A percentile compares a stretch with the other conserved stretches of the same genome.
phyloP scores from a whole-genome alignment of 306 rosid genomes.

The Prunus armeniaca region DNA sequence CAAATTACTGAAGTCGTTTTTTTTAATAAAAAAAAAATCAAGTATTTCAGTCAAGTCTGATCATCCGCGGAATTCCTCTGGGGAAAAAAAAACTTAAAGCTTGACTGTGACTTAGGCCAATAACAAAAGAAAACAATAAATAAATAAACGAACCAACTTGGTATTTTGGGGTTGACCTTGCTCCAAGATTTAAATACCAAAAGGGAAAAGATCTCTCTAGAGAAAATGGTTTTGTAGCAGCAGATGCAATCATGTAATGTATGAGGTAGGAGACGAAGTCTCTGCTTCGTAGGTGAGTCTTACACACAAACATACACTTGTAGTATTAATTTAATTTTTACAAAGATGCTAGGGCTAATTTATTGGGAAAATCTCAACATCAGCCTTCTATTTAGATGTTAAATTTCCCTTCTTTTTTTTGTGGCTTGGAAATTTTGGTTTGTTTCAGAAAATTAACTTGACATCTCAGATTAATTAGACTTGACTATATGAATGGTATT shows the following conservation, averaged over 20 bases:
- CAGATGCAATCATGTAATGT: not conserved
- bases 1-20: not conserved
- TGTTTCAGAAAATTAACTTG: too few relatives aligned
- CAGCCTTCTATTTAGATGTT: too few relatives aligned
- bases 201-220: not conserved
- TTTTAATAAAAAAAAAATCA: not conserved
- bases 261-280: not conserved
- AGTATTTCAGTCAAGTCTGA: conserved; percentile 4
- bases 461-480: too few relatives aligned
- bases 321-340: too few relatives aligned
- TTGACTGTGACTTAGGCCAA: not conserved
- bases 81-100: not conserved
- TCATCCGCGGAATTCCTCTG: conserved; percentile 2
- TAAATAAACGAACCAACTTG: not conserved
- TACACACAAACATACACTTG: not conserved
- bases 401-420: too few relatives aligned
- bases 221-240: not conserved
- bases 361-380: too few relatives aligned
- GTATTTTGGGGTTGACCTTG: not conserved
- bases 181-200: not conserved
- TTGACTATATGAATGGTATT: too few relatives aligned
- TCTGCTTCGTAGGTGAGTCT: not conserved
- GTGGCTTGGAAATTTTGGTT: too few relatives aligned
- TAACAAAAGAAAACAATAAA: too few relatives aligned
- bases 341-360: too few relatives aligned